Percentiles rank a stretch among this genome's conserved stretches.
Evolutionary conservation across 805 yeast genomes (phyloP).

Genomic region (Wickerhamomyces chaumierensis): DNA sequence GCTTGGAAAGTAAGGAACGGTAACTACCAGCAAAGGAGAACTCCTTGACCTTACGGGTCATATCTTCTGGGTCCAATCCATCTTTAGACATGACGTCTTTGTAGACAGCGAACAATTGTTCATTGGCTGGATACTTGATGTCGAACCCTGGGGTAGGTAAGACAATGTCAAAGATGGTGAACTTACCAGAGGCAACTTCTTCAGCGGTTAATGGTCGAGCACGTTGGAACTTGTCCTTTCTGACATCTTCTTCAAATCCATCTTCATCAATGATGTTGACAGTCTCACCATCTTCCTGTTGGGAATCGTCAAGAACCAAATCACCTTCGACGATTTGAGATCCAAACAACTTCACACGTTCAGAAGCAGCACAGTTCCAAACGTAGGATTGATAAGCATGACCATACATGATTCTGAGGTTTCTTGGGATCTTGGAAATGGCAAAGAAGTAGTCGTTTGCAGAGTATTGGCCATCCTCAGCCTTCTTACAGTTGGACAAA

Average conservation of each 20-base stretch:
- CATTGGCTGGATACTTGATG: constrained; percentile 71
- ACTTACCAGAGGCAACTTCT: constrained; percentile 49
- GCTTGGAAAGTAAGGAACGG: constrained; percentile 59
- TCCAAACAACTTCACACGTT: constrained; percentile 64
- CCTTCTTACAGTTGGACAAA: constrained; percentile 39
- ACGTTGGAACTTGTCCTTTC: constrained; percentile 41
- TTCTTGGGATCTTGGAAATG: constrained; percentile 82
- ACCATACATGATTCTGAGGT: constrained; percentile 86
- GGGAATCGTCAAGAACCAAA: constrained; percentile 39
- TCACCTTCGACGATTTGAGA: constrained; percentile 68
- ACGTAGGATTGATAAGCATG: constrained; percentile 96
- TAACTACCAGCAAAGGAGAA: constrained; percentile 90
- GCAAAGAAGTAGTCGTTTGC: constrained; percentile 61
- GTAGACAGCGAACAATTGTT: constrained; percentile 47
- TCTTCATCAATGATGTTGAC: constrained; percentile 26
- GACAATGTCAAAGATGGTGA: constrained; percentile 71
- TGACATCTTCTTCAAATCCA: constrained; percentile 63
- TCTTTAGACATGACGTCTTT: constrained; percentile 68
- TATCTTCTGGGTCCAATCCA: constrained; percentile 70
- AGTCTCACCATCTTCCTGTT: constrained; percentile 4
- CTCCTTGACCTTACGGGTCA: constrained; percentile 79
- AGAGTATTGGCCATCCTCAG: constrained; percentile 33
- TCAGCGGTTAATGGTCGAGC: constrained; percentile 70
- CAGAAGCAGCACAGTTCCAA: constrained; percentile 84
- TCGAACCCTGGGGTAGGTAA: constrained; percentile 97